Conservation (phyloP, 495 filamentous ascomycete species). For the Aspergillus ellipticus region DNA sequence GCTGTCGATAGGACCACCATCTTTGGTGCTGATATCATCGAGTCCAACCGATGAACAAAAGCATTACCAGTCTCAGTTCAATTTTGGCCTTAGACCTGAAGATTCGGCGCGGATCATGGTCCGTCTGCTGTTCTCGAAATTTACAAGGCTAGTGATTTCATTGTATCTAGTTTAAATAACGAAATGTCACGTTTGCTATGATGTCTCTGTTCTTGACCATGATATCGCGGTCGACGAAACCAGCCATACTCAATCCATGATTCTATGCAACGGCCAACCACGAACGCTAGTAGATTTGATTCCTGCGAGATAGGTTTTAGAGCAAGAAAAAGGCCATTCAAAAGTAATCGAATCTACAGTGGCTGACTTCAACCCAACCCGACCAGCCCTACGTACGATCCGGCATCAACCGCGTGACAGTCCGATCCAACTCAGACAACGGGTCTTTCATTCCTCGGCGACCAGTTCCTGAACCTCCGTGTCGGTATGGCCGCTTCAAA, state of each 20-base stretch:
- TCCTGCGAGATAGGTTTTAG: no score
- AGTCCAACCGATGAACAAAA: no score
- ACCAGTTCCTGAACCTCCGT: conserved; percentile 22
- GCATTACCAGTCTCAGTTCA: no score
- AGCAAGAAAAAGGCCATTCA: no score
- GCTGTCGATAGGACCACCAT: no score
- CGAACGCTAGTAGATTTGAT: no score
- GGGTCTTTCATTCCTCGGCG: background rate
- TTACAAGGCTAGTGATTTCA: background rate
- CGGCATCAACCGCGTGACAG: background rate
- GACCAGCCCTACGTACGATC: background rate
- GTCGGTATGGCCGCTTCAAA: conserved; percentile 23
- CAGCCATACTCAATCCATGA: no score
- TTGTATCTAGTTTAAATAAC: conserved; percentile 1
- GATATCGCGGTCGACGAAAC: no score
- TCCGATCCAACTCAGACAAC: background rate
- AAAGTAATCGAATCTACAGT: no score
- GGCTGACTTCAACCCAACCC: background rate
- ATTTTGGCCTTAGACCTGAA: no score
- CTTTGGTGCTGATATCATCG: no score
- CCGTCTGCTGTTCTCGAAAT: background rate
- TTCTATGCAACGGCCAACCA: no score
- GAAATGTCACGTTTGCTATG: background rate
- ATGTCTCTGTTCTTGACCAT: background rate
- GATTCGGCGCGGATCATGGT: background rate